Base-by-base conservation (phyloP, 2,329 filamentous ascomycete species). In the Thelonectria olida region DNA sequence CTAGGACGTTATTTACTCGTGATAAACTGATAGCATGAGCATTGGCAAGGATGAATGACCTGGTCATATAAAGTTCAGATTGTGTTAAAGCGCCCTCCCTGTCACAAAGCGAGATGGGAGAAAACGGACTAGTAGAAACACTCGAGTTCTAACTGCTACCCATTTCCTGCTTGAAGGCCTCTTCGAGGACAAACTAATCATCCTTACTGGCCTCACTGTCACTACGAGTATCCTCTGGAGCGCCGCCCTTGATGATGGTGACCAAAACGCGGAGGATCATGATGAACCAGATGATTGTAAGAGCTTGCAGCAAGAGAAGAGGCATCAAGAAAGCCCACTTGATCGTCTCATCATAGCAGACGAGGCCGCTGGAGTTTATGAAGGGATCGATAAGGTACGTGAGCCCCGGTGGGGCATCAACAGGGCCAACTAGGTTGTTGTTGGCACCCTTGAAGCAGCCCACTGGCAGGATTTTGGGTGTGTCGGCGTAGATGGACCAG, bases 191-290 rank as follows among this genome's bases (percentile, higher is more conserved):
- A 49, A 79, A 83, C 62, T 85, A 82, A 13, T 82, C 81, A 39
- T 88, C 85, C 65, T 90, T 88, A 61, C 90, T 85, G 22, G 88
- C 87, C 3, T 85, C 89, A 20, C 89, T 92, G 69, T 97, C 95
- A 65, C 92, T 97, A 57, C 96, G 88, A 17, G 88, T 86, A 73
- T 99, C 96, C 65, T 97, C 93, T 5, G 95, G 93, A 31, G 87
- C 83, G 36, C 84, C 86, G 27, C 95, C 94, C 51, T 84, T 86
- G 34, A 98, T 74, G 5, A 98, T 93, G 62, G 90, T 89, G 64
- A 91, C 84, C 19, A 93, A 93, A 2, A 99, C 92, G 58, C 89
- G 88, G 38, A 94, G 78, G 67, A 98, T 97, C 88, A 97, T 91
- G 64, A 82, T 84, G 73, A 98, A 97, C 96, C 96, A 98, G 63